Percentiles rank a stretch among this genome's conserved stretches.
Conservation (phyloP, 2,329 filamentous ascomycete genomes). For the Pyrenophora teres region DNA sequence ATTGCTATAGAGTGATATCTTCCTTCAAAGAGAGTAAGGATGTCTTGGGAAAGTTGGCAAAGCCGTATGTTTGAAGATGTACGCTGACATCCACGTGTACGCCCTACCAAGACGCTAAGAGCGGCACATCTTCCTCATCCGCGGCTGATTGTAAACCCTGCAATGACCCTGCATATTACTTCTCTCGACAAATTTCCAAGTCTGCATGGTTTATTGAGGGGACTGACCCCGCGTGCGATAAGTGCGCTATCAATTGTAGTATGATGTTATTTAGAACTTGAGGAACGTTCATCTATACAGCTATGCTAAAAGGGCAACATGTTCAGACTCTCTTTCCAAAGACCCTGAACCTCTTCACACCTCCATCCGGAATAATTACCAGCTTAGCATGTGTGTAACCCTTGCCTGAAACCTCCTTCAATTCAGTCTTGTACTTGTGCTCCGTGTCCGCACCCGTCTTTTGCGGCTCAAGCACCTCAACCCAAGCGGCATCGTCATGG, state of each 20-base stretch:
- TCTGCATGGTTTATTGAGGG: too few relatives aligned
- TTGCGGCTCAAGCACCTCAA: constrained; percentile 67
- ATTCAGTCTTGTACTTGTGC: constrained; percentile 62
- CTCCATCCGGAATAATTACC: constrained; percentile 90
- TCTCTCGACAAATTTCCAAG: too few relatives aligned
- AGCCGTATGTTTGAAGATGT: background rate
- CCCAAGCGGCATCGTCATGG: constrained; percentile 65
- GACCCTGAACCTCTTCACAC: constrained; percentile 83
- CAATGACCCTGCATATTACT: too few relatives aligned
- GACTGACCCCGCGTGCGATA: too few relatives aligned
- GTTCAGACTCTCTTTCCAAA: constrained; percentile 60
- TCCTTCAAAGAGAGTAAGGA: too few relatives aligned
- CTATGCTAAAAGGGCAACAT: too few relatives aligned
- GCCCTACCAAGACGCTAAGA: constrained; percentile 6
- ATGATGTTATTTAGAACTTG: too few relatives aligned
- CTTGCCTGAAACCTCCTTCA: constrained; percentile 59
- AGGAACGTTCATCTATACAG: too few relatives aligned
- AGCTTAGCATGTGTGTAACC: constrained; percentile 84
- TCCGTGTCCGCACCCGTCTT: constrained; percentile 75
- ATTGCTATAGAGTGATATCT: background rate
- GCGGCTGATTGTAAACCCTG: background rate
- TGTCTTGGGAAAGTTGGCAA: background rate
- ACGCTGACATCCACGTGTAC: background rate
- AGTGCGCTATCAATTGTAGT: too few relatives aligned
- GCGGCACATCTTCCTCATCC: background rate